Conservation (phyloP, 2,329 filamentous ascomycete species). For the Cercospora sp. region DNA sequence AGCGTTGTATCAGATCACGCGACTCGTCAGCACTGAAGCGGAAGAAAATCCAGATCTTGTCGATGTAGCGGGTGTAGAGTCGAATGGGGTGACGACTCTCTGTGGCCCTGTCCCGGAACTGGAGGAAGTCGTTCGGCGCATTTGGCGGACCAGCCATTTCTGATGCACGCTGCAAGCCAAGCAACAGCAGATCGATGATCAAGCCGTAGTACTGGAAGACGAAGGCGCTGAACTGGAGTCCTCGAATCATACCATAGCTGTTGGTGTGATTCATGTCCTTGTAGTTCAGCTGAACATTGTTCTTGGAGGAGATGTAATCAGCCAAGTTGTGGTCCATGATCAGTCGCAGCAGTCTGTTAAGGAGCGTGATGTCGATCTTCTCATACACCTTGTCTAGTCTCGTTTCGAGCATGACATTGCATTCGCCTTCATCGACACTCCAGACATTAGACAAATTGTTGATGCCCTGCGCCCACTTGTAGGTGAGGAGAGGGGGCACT, state of each 20-base stretch:
- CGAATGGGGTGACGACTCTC: constrained; percentile 94
- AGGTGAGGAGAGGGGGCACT: constrained; percentile 87
- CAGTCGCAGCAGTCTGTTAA: constrained; percentile 86
- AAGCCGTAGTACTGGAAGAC: constrained; percentile 99
- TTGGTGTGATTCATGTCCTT: constrained; percentile 99
- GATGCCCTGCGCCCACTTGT: constrained; percentile 99
- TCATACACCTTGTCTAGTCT: constrained; percentile 99
- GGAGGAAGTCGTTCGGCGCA: constrained; percentile 93
- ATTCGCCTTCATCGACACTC: constrained; percentile 91
- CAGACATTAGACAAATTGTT: constrained; percentile 96
- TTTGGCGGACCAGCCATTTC: constrained; percentile 95
- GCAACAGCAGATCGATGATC: constrained; percentile 86
- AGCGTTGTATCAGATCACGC: constrained; percentile 91
- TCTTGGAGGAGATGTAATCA: constrained; percentile 98
- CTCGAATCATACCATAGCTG: constrained; percentile 96
- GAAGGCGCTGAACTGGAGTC: constrained; percentile 95
- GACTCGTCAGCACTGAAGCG: constrained; percentile 93
- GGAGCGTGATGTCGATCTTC: constrained; percentile 94
- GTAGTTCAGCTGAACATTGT: constrained; percentile 98
- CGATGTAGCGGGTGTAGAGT: constrained; percentile 96
- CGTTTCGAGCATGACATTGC: constrained; percentile 98
- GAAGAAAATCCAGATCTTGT: constrained; percentile 98
- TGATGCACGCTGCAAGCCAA: constrained; percentile 92
- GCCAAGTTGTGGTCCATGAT: constrained; percentile 99
- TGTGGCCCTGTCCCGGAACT: constrained; percentile 90